These are phyloP conservation scores for Neurospora cerealis DNA, from an alignment of 495 filamentous ascomycete species.

Conservation along the genomic window DNA sequence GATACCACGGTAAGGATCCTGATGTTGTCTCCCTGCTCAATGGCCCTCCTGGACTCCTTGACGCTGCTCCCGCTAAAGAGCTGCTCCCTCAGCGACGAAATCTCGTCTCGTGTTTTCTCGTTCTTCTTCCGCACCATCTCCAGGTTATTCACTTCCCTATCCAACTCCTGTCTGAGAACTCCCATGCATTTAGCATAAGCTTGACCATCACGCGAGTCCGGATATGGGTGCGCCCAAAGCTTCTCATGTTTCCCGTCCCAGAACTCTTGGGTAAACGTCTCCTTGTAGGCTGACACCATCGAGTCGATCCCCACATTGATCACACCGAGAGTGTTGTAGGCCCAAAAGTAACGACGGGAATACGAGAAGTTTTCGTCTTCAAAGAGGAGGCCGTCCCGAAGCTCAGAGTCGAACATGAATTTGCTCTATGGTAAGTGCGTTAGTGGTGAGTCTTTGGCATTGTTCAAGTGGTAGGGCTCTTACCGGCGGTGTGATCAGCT, in stretches of 20 bases:
- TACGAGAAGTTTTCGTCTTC: constrained; percentile 46
- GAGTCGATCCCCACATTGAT: constrained; percentile 47
- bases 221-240: constrained; percentile 24
- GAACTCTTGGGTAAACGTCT: constrained; percentile 40
- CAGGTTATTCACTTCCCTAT: constrained; percentile 16
- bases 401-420: constrained; percentile 43
- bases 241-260: constrained; percentile 38
- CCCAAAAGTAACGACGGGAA: constrained; percentile 49
- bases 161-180: constrained; percentile 16
- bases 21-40: constrained; percentile 31
- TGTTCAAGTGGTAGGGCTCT: neutral
- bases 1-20: constrained; percentile 29
- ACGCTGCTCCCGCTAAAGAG: constrained; percentile 25
- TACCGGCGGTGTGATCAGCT: constrained; percentile 40
- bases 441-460: neutral
- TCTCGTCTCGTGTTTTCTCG: constrained; percentile 19
- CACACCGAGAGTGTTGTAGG: constrained; percentile 43
- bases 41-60: constrained; percentile 21
- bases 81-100: constrained; percentile 22
- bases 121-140: constrained; percentile 14
- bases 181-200: constrained; percentile 11
- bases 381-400: constrained; percentile 45
- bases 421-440: constrained; percentile 16
- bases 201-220: constrained; percentile 2
- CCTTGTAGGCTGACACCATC: constrained; percentile 37